Conservation (phyloP, 345 rosid species). For the Cardamine resedifolia region DNA sequence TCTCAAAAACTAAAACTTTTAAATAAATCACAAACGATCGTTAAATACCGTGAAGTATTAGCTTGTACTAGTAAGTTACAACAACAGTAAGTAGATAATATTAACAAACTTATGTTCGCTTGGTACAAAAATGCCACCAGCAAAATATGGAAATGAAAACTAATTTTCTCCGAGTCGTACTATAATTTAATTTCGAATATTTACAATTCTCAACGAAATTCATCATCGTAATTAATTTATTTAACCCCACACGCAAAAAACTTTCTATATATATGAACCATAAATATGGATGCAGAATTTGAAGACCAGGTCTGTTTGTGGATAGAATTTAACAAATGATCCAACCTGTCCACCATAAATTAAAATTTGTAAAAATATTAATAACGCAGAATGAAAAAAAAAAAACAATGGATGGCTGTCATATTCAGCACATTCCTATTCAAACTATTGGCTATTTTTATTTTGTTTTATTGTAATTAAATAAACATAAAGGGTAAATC, state of each 20-base stretch:
- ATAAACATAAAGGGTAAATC: slow-evolving; percentile 33
- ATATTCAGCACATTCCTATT: slow-evolving; percentile 43
- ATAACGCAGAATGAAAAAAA: not conserved
- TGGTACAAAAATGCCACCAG: not conserved
- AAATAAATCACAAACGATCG: not conserved
- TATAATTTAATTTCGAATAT: not conserved
- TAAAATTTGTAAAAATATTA: not conserved
- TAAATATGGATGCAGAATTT: slow-evolving; percentile 35
- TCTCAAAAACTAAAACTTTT: not conserved
- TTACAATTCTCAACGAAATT: slow-evolving; percentile 5
- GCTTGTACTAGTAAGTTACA: not conserved
- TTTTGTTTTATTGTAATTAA: slow-evolving; percentile 16
- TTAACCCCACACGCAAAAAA: slow-evolving; percentile 36
- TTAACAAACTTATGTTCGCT: not conserved
- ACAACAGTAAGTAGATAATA: not conserved
- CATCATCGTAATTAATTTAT: slow-evolving; percentile 28
- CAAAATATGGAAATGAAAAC: not conserved
- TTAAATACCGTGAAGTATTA: not conserved
- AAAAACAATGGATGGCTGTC: slow-evolving; percentile 42
- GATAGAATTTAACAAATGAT: slow-evolving; percentile 38
- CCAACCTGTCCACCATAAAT: slow-evolving; percentile 41
- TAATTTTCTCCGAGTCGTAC: not conserved
- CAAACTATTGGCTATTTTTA: slow-evolving; percentile 34
- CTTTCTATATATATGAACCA: slow-evolving; percentile 37
- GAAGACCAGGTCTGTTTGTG: slow-evolving; percentile 37